Conservation (phyloP, 129 eudicot genomes). For the Solidago caesia region DNA sequence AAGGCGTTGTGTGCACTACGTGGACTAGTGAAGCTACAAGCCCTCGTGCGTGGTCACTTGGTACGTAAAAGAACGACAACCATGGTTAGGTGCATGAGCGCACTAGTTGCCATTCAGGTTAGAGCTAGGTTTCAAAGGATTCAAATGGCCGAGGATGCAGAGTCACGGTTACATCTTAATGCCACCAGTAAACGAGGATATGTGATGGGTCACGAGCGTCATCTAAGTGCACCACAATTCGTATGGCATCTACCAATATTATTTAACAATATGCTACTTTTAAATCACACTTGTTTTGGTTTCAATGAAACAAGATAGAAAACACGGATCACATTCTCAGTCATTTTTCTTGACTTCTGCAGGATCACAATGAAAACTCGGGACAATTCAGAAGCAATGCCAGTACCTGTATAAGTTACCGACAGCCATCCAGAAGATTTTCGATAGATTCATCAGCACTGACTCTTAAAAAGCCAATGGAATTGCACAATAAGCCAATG, state of each 20-base stretch:
- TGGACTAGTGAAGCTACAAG: constrained; percentile 82
- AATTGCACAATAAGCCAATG: constrained; percentile 20
- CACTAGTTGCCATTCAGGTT: constrained; percentile 67
- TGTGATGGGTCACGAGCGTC: constrained; percentile 21
- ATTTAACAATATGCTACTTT: neutral
- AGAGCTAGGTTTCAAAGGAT: constrained; percentile 74
- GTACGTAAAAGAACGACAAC: constrained; percentile 63
- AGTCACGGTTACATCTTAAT: neutral
- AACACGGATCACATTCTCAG: neutral
- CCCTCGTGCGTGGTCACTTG: constrained; percentile 69
- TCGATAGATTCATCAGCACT: constrained; percentile 33
- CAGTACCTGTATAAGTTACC: constrained; percentile 14
- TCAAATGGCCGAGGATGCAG: constrained; percentile 42
- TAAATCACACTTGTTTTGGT: too few species aligned
- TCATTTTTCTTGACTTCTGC: neutral
- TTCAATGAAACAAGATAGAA: too few species aligned
- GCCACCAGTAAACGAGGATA: constrained; percentile 7
- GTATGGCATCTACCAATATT: constrained; percentile 14
- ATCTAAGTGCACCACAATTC: constrained; percentile 23
- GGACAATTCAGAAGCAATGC: constrained; percentile 32
- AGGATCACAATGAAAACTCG: constrained; percentile 35
- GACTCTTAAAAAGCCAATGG: constrained; percentile 25
- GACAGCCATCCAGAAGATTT: constrained; percentile 30
- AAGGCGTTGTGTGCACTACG: constrained; percentile 69
- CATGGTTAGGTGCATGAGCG: constrained; percentile 63